These are phyloP conservation scores for Nymphaea thermarum DNA, from an alignment of 164 flowering plant species.

Conservation along the genomic window DNA sequence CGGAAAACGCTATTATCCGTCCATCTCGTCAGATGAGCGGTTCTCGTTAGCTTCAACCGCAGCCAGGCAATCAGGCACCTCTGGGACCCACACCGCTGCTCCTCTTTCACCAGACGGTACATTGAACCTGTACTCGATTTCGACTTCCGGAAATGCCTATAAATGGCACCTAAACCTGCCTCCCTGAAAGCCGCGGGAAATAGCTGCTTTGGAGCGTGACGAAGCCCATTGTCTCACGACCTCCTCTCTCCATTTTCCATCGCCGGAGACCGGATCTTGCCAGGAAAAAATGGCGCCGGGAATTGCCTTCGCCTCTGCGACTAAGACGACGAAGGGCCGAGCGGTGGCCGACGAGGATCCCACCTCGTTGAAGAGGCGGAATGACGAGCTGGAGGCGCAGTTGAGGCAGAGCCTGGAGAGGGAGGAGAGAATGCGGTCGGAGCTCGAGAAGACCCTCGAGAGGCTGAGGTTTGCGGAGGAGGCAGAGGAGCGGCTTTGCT, in stretches of 20 bases:
- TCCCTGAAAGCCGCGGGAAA: neutral
- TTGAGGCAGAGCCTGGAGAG: slow-evolving; percentile 38
- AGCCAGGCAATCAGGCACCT: neutral
- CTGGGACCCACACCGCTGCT: neutral
- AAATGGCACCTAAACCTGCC: neutral
- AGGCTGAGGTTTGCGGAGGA: slow-evolving; percentile 57
- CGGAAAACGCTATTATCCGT: neutral
- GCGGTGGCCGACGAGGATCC: slow-evolving; percentile 1
- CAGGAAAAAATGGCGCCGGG: neutral
- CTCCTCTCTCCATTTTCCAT: neutral
- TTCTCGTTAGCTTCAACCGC: neutral
- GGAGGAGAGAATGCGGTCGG: slow-evolving; percentile 43
- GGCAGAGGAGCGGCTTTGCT: slow-evolving; percentile 72
- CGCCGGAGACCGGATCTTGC: neutral
- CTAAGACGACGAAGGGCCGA: neutral
- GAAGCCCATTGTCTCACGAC: neutral
- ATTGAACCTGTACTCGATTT: neutral
- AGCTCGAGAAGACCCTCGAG: slow-evolving; percentile 24
- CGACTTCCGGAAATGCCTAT: neutral
- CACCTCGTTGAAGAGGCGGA: slow-evolving; percentile 24
- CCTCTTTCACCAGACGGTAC: neutral
- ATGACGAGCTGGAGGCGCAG: slow-evolving; percentile 62
- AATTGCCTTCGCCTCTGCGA: neutral
- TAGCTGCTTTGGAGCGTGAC: neutral
- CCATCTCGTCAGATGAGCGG: neutral